Evolutionary conservation across 2,329 filamentous ascomycete species (phyloP).

Genomic region (Pestalotiopsis sp.): DNA sequence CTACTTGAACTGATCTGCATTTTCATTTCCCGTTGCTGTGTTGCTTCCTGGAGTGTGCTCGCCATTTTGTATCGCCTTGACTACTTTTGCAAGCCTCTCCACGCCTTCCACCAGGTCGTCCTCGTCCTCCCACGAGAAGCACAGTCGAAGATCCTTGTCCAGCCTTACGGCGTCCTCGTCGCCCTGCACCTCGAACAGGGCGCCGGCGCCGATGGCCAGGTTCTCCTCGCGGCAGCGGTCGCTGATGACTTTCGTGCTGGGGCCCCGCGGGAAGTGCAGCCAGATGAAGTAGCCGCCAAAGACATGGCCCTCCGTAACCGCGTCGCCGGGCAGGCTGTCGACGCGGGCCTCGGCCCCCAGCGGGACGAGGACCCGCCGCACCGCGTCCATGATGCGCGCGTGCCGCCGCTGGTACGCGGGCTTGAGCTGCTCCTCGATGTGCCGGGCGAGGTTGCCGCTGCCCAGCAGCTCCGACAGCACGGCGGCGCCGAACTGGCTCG

Average conservation of each 20-base stretch:
- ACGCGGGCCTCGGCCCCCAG: constrained; percentile 52
- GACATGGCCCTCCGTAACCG: constrained; percentile 43
- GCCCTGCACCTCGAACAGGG: constrained; percentile 68
- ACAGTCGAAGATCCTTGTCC: constrained; percentile 63
- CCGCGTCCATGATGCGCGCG: constrained; percentile 56
- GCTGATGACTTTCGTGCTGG: constrained; percentile 59
- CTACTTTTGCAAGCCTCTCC: constrained; percentile 57
- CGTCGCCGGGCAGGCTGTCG: constrained; percentile 15
- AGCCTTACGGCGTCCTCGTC: constrained; percentile 60
- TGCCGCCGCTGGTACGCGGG: constrained; percentile 51
- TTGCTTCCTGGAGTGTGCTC: neutral
- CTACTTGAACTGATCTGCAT: neutral
- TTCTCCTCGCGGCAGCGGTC: constrained; percentile 62
- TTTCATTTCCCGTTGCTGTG: neutral
- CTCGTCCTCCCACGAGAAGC: constrained; percentile 74
- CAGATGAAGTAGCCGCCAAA: constrained; percentile 89
- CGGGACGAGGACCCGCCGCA: constrained; percentile 62
- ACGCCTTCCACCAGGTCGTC: constrained; percentile 69
- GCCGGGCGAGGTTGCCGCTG: constrained; percentile 44
- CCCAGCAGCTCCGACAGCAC: constrained; percentile 52
- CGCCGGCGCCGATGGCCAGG: constrained; percentile 68
- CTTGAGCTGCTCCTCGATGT: constrained; percentile 43
- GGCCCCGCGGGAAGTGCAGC: constrained; percentile 62
- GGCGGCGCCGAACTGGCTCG: constrained; percentile 56
- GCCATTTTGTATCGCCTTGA: constrained; percentile 13